Evolutionary conservation across 108 stramenopile species (phyloP).

Genomic region (Cyclotella baltica): DNA sequence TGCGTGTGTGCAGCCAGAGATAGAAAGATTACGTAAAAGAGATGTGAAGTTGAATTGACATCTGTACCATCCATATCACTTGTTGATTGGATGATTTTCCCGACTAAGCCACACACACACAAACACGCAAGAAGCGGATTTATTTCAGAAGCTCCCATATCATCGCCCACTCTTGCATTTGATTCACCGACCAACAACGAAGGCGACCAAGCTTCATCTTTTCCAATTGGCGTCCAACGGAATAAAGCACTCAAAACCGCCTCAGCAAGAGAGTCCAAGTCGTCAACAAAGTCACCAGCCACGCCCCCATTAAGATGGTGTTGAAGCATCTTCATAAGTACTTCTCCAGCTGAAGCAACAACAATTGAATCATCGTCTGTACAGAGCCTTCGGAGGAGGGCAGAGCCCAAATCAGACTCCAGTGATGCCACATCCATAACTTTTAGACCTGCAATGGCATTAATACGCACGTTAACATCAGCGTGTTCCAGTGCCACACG

Average conservation of each 20-base stretch:
- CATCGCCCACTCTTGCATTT: conserved; percentile 4
- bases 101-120: conserved; percentile 38
- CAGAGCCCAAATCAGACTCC: conserved; percentile 47
- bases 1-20: conserved; percentile 44
- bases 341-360: conserved; percentile 59
- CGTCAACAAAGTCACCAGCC: conserved; percentile 18
- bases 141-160: background rate
- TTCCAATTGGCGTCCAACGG: conserved; percentile 45
- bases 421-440: conserved; percentile 15
- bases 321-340: conserved; percentile 45
- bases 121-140: conserved; percentile 43
- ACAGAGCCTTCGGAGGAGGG: conserved; percentile 67
- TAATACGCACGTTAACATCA: conserved; percentile 62
- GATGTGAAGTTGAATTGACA: conserved; percentile 12
- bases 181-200: background rate
- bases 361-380: conserved; percentile 65
- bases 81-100: conserved; percentile 25
- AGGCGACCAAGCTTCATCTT: conserved; percentile 37
- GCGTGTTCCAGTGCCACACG: conserved; percentile 81
- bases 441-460: conserved; percentile 61
- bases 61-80: conserved; percentile 17
- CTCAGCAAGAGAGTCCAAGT: conserved; percentile 32
- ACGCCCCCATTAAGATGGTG: conserved; percentile 9
- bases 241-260: conserved; percentile 38
- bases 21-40: conserved; percentile 30